Evolutionary conservation across 1,139 yeast genomes (phyloP).

Genomic region (Arxiozyma bovina): DNA sequence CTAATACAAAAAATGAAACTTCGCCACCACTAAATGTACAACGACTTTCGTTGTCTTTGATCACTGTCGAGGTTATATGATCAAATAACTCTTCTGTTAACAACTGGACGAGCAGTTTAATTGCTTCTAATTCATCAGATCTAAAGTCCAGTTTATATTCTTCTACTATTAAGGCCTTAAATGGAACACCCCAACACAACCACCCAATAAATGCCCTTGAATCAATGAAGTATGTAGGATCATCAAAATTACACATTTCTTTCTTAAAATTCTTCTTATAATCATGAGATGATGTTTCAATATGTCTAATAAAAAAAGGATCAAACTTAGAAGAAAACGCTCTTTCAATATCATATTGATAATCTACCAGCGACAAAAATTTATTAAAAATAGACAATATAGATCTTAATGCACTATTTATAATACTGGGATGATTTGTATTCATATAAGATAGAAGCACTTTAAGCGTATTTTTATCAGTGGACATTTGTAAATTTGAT

Average conservation of each 20-base stretch:
- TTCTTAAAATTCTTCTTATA: slow-evolving; percentile 33
- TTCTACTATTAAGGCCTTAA: slow-evolving; percentile 36
- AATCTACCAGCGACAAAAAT: slow-evolving; percentile 43
- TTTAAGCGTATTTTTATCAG: slow-evolving; percentile 38
- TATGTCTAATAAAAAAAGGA: slow-evolving; percentile 34
- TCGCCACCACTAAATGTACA: slow-evolving; percentile 54
- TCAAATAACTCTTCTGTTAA: slow-evolving; percentile 53
- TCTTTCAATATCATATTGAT: slow-evolving; percentile 42
- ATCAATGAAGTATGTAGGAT: slow-evolving; percentile 51
- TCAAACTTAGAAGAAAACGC: slow-evolving; percentile 38
- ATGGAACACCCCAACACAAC: slow-evolving; percentile 63
- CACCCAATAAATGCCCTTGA: slow-evolving; percentile 55
- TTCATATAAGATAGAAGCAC: slow-evolving; percentile 46
- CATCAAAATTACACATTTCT: slow-evolving; percentile 45
- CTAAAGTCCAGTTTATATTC: slow-evolving; percentile 33
- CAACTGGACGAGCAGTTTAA: slow-evolving; percentile 38
- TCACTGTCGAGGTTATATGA: slow-evolving; percentile 45
- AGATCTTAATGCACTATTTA: slow-evolving; percentile 57
- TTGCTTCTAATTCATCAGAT: slow-evolving; percentile 35
- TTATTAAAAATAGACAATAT: slow-evolving; percentile 49
- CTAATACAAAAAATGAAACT: slow-evolving; percentile 44
- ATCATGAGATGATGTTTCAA: slow-evolving; percentile 37
- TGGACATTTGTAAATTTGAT: slow-evolving; percentile 43
- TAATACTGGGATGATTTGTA: slow-evolving; percentile 62
- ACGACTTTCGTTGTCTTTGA: slow-evolving; percentile 58